Percentiles rank a stretch among this genome's conserved stretches.
These are phyloP conservation scores for Mycena sanguinolenta DNA, from an alignment of 768 basidiomycete species.

Conservation along the genomic window DNA sequence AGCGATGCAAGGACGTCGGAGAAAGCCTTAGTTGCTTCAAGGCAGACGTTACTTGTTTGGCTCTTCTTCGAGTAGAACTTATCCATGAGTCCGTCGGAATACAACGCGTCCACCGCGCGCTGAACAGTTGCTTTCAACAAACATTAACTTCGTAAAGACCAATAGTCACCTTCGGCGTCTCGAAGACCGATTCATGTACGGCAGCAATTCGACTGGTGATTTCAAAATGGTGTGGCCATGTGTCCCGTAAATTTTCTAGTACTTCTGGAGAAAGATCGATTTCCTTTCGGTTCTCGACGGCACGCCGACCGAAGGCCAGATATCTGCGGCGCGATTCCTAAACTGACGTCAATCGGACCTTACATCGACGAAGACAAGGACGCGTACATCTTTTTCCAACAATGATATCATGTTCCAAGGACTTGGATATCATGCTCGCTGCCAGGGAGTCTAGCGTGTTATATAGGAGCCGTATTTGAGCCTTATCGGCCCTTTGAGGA, in stretches of 20 bases:
- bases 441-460: slow-evolving; percentile 10
- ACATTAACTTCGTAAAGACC: too few species aligned
- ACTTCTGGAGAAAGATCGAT: neutral
- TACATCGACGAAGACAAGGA: too few species aligned
- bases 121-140: neutral
- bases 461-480: neutral
- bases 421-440: slow-evolving; percentile 8
- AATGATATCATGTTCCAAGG: neutral
- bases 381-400: slow-evolving; percentile 9
- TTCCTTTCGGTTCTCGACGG: neutral
- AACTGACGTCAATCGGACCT: neutral
- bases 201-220: slow-evolving; percentile 8
- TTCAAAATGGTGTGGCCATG: slow-evolving; percentile 24
- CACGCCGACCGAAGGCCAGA: slow-evolving; percentile 1
- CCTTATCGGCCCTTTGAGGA: neutral
- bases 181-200: slow-evolving; percentile 20
- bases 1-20: slow-evolving; percentile 7
- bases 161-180: slow-evolving; percentile 2
- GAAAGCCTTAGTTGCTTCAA: slow-evolving; percentile 1
- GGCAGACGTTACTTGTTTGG: slow-evolving; percentile 13
- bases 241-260: neutral
- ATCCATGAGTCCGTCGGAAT: slow-evolving; percentile 25
- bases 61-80: slow-evolving; percentile 6
- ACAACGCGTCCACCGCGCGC: slow-evolving; percentile 11
- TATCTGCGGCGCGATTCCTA: slow-evolving; percentile 22